Percentiles rank a stretch among this genome's conserved stretches.
Conservation (phyloP, 108 stramenopile species). For the Thalassiosira profunda region DNA sequence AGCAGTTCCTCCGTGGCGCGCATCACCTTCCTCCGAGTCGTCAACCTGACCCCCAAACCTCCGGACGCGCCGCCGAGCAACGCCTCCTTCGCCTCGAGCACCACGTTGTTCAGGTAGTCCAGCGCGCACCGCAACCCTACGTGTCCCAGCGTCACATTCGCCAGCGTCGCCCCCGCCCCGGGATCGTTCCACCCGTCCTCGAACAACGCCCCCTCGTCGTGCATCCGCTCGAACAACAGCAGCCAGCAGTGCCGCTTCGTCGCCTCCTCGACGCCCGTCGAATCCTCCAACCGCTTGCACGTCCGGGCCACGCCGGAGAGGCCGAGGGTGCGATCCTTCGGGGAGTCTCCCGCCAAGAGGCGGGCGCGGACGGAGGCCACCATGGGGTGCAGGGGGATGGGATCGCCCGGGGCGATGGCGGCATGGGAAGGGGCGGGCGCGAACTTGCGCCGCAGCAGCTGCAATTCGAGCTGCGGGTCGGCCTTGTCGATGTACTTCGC, state of each 20-base stretch:
- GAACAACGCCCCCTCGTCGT: conserved; percentile 25
- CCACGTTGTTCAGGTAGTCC: conserved; percentile 24
- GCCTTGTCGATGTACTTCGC: conserved; percentile 21
- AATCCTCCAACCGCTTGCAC: conserved; percentile 31
- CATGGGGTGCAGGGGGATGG: conserved; percentile 23
- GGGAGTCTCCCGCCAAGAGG: conserved; percentile 10
- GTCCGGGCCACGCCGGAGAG: conserved; percentile 9
- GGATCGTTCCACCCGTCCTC: conserved; percentile 25
- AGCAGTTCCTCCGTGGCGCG: conserved; percentile 14
- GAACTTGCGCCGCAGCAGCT: no score
- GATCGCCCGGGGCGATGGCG: neutral
- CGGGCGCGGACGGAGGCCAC: conserved; percentile 23
- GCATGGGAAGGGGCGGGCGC: no score
- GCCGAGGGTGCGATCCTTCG: no score
- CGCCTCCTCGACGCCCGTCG: conserved; percentile 5
- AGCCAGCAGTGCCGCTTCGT: conserved; percentile 23
- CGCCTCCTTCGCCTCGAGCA: conserved; percentile 24
- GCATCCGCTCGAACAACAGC: conserved; percentile 32
- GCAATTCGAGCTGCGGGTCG: conserved; percentile 29
- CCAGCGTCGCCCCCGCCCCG: conserved; percentile 11
- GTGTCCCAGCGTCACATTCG: conserved; percentile 16
- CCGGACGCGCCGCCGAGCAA: conserved; percentile 2
- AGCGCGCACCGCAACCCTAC: conserved; percentile 29
- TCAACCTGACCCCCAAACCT: neutral
- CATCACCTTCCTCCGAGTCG: neutral